Evolutionary conservation across 2,329 filamentous ascomycete species (phyloP), one percentile per base, ranked within the genome.

Genomic region (Chrysosporium keratinophilum): DNA sequence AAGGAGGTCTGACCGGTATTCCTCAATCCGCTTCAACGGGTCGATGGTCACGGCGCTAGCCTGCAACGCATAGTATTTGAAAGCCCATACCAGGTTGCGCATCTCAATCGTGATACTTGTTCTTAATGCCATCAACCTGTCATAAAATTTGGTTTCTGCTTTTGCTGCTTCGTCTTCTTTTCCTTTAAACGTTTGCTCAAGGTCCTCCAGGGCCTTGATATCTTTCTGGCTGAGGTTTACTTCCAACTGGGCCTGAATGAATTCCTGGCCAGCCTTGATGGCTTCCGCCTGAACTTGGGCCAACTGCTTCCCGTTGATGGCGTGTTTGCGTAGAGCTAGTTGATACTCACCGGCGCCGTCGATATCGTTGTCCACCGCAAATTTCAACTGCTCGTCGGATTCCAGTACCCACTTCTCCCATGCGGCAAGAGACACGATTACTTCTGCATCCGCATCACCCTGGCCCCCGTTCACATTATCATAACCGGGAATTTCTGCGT

Each of bases 181-280:
- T 5, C 20, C 50, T n/a, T 12, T 33, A 33, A 12, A 52, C 35
- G 23, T 14, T 10, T 52, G 14, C 40, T 23, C 12, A 3, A 52
- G 33, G 5, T 52, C 20, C 28, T 52, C 10, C 11, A 52, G 15
- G 17, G 5, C 20, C 19, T 47, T n/a, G 10, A 48, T 47, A 19
- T 52, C 41, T 19, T 20, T 5, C 9, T 44, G n/a, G 39, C 19
- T 17, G 7, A 46, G 41, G 31, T 15, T 47, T 11, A 9, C 5
- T 23, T 44, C 50, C 19, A 52, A n/a, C 23, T 47, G 9, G 5
- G 50, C 41, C 37, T 52, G 39, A 14, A 52, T 19, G 37, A 31
- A 52, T 35, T 52, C 39, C 31, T 52, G 50, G 10, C 50, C 50
- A 12, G 50, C 50, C 20, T 52, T 52, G 7, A 52, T 37, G 17